A percentile compares a stretch with the other conserved stretches of the same genome.
Conservation (phyloP, 257 asterid species). For the Knoxia roxburghii region DNA sequence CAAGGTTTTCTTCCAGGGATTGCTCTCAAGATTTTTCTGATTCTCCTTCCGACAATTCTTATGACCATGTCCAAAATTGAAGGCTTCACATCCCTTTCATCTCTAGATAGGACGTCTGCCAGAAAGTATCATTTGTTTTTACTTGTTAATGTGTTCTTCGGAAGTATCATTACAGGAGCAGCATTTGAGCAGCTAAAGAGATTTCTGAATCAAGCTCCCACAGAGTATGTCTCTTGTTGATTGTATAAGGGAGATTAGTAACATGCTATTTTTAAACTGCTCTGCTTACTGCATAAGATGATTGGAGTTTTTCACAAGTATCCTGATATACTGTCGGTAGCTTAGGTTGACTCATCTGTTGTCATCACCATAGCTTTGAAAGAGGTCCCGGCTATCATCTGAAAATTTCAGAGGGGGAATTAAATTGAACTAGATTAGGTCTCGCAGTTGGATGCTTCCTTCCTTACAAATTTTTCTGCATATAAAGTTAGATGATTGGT, state of each 20-base stretch:
- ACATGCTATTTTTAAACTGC: neutral
- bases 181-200: slow-evolving; percentile 76
- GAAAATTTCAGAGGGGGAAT: neutral
- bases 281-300: neutral
- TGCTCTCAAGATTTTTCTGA: slow-evolving; percentile 59
- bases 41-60: slow-evolving; percentile 55
- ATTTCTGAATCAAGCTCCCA: slow-evolving; percentile 58
- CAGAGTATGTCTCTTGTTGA: slow-evolving; percentile 41
- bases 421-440: no score
- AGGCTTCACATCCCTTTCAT: slow-evolving; percentile 63
- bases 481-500: neutral
- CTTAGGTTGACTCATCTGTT: neutral
- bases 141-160: slow-evolving; percentile 77
- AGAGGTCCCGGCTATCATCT: neutral
- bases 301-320: neutral
- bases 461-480: neutral
- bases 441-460: neutral
- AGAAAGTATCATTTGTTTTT: slow-evolving; percentile 69
- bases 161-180: slow-evolving; percentile 80
- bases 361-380: neutral
- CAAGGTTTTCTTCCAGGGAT: slow-evolving; percentile 95
- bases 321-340: neutral
- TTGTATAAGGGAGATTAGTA: neutral
- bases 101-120: slow-evolving; percentile 68
- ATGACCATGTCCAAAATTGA: slow-evolving; percentile 65